These are phyloP conservation scores for Cutaneotrichosporon mucoides DNA, from an alignment of 1,284 basidiomycete genomes.

Conservation along the genomic window DNA sequence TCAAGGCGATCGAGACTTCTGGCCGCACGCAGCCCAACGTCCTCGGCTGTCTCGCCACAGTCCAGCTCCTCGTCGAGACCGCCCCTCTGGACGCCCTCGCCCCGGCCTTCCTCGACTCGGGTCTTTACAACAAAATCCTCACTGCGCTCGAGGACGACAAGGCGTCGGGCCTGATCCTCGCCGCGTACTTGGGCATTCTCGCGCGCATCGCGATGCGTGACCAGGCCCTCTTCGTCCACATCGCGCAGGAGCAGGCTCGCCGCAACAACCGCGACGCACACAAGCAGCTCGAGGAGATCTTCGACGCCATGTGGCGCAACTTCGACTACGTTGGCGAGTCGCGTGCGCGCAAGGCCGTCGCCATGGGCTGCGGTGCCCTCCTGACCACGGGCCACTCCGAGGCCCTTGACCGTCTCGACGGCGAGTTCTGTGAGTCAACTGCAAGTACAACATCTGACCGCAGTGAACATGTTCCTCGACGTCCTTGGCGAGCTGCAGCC, in stretches of 20 bases:
- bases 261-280: slow-evolving; percentile 23
- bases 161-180: slow-evolving; percentile 42
- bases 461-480: slow-evolving; percentile 82
- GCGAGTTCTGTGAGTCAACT: slow-evolving; percentile 41
- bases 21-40: slow-evolving; percentile 29
- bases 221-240: slow-evolving; percentile 39
- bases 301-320: slow-evolving; percentile 49
- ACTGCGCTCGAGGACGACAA: slow-evolving; percentile 47
- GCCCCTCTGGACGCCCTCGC: slow-evolving; percentile 35
- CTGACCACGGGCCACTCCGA: slow-evolving; percentile 66
- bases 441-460: slow-evolving; percentile 65
- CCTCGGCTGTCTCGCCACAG: slow-evolving; percentile 29
- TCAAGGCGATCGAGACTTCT: slow-evolving; percentile 30
- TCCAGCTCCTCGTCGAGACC: slow-evolving; percentile 33
- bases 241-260: slow-evolving; percentile 37
- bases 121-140: slow-evolving; percentile 43
- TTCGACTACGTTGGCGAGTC: slow-evolving; percentile 49
- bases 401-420: slow-evolving; percentile 57
- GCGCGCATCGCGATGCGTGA: slow-evolving; percentile 42
- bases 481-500: slow-evolving; percentile 81
- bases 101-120: slow-evolving; percentile 34
- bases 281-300: slow-evolving; percentile 40
- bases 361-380: slow-evolving; percentile 44
- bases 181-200: slow-evolving; percentile 41
- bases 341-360: slow-evolving; percentile 45